Conservation (phyloP, 495 filamentous ascomycete species). For the Parmelia sp. region DNA sequence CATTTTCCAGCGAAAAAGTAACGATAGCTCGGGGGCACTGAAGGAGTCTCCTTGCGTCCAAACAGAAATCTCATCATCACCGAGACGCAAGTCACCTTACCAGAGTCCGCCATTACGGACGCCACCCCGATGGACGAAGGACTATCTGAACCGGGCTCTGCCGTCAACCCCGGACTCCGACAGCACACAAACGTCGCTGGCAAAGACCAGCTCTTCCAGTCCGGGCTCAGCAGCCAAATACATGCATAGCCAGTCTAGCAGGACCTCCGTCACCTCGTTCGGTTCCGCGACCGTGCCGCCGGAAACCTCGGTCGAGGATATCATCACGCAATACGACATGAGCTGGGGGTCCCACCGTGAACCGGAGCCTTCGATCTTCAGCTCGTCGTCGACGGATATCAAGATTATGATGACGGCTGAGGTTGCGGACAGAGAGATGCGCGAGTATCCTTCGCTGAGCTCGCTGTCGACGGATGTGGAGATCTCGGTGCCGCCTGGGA, state of each 20-base stretch:
- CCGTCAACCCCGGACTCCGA: background rate
- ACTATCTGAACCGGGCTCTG: background rate
- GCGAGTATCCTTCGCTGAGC: background rate
- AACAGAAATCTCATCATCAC: background rate
- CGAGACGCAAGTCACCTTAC: background rate
- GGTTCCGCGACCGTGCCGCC: background rate
- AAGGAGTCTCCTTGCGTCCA: background rate
- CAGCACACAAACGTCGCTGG: background rate
- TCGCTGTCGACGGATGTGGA: background rate
- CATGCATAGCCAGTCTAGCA: background rate
- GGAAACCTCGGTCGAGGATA: background rate
- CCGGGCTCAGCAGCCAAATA: background rate
- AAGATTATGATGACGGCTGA: background rate
- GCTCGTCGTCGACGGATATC: background rate
- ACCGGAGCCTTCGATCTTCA: background rate
- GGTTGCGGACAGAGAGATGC: background rate
- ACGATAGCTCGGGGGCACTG: background rate
- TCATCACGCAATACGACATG: conserved; percentile 1
- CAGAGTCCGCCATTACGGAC: background rate
- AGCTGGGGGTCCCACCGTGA: background rate
- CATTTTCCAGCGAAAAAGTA: background rate
- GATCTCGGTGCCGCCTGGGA: background rate
- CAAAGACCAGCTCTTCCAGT: background rate
- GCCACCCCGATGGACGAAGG: background rate
- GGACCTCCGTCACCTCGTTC: background rate